Evolutionary conservation across 2,329 filamentous ascomycete genomes (phyloP).

Genomic region (Colletotrichum eleusines): DNA sequence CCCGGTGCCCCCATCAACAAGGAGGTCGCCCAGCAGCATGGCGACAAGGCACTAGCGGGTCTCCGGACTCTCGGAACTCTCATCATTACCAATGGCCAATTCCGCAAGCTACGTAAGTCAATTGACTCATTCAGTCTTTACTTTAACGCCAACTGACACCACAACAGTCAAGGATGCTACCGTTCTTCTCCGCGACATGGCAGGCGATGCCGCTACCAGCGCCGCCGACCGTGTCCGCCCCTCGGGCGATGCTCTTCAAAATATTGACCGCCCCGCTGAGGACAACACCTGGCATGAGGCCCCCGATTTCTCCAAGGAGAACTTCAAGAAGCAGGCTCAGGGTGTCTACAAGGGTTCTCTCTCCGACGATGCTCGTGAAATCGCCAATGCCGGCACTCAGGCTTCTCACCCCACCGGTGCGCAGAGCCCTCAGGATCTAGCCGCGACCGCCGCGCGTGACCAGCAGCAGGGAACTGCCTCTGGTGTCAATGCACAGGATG

Average conservation of each 20-base stretch:
- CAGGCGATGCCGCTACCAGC: slow-evolving; percentile 87
- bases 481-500: slow-evolving; percentile 64
- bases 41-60: slow-evolving; percentile 84
- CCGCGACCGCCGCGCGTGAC: slow-evolving; percentile 58
- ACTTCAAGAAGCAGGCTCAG: slow-evolving; percentile 76
- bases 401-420: slow-evolving; percentile 67
- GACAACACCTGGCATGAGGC: slow-evolving; percentile 96
- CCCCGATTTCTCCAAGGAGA: slow-evolving; percentile 79
- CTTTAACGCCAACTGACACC: slow-evolving; percentile 37
- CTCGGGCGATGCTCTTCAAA: slow-evolving; percentile 78
- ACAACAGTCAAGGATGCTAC: slow-evolving; percentile 78
- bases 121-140: accelerated
- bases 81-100: slow-evolving; percentile 95
- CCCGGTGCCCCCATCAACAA: slow-evolving; percentile 80
- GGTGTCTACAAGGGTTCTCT: slow-evolving; percentile 67
- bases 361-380: slow-evolving; percentile 70
- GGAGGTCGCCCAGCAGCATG: slow-evolving; percentile 83
- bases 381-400: slow-evolving; percentile 68
- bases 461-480: slow-evolving; percentile 58
- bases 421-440: slow-evolving; percentile 66
- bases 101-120: slow-evolving; percentile 84
- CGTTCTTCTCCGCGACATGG: slow-evolving; percentile 88
- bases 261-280: slow-evolving; percentile 85
- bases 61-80: slow-evolving; percentile 89
- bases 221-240: slow-evolving; percentile 82